Evolutionary conservation across 805 yeast species (phyloP), one percentile per base, ranked within the genome.

Genomic region (Ogataea degrootiae): DNA sequence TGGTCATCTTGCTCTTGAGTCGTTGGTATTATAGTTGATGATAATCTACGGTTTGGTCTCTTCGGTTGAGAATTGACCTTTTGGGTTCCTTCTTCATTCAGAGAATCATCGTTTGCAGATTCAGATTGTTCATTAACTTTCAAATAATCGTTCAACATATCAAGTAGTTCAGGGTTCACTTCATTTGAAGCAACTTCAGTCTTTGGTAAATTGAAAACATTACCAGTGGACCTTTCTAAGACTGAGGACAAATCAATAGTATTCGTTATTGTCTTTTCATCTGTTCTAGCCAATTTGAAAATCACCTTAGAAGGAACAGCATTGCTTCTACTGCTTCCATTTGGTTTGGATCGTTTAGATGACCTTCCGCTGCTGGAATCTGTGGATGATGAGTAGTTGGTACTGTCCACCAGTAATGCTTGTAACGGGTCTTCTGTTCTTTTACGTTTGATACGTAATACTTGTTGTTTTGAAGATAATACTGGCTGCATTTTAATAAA

Each of bases 361-460:
- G 41, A 57, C 26, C 64, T 63, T n/a, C 8, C 31, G 14, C 5
- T 23, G 8, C 17, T 33, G 17, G 58, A 52, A 37, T 26, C 31
- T 26, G 11, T 11, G 12, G 31, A 26, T 11, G 31, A 26, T 8
- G 31, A 26, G 9, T 26, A 26, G 31, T 26, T 26, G 4, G 31
- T 26, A 9, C 70, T 72, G 43, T 76, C 80, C 26, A 78, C 57
- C 9, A 78, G 67, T 14, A 91, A 73, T 1, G 97, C 96, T 56
- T 87, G 89, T 22, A 92, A 72, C 2, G 97, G 96, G 55, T 88
- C 97, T 58, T 89, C 94, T 45, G 80, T 83, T 50, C 97, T 75
- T 60, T 85, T 85, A 49, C 98, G 76, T 66, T 94, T 92, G 62
- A 92, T 86, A 49, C 97, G 76, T 39, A 92, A 82, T 23, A 85